Evolutionary conservation across 2,329 filamentous ascomycete species (phyloP), one percentile per base, ranked within the genome.

Genomic region (Ciborinia camelliae): DNA sequence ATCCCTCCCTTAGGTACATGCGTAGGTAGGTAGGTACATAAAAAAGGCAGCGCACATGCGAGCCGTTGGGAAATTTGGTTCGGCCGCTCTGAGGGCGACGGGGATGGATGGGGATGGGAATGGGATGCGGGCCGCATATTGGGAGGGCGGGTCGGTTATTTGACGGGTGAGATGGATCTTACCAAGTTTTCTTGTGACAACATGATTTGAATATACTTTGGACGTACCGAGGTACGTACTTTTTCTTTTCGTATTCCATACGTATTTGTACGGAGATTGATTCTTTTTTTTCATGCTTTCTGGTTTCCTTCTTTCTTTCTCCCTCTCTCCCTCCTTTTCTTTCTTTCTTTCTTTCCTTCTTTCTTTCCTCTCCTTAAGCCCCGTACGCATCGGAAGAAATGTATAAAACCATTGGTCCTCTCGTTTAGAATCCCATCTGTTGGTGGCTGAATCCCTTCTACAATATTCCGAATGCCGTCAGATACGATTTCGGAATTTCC

Each of bases 401-500:
- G 32, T 32, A 6, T 23, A 43, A 43, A 15, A 9, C 14, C 15
- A 52, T n/a, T n/a, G 15, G 30, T 20, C 15, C 30, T 52, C 10
- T 6, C 30, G 15, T 30, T 2, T 14, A 45, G 28, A 43, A 6
- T 43, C 12, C 23, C 26, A 30, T 45, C 18, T 57, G 37, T 57
- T 45, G 39, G 39, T 57, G 54, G 54, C 54, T 30, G 9, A n/a
- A 57, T 57, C 2, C 26, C 23, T 18, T 43, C 20, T 45, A 26
- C 54, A 45, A 57, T 43, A 30, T 57, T 45, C 3, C 23, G 7
- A 6, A 45, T 45, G 54, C 54, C 39, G 54, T 57, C 5, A 57
- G 39, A 57, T 32, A 57, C 39, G 20, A 18, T 45, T 57, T 45
- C 54, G 54, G 54, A 15, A 45, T 32, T 15, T 57, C n/a, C 39